A percentile compares a stretch with the other conserved stretches of the same genome.
Evolutionary conservation across 208 protist species (phyloP).

Genomic region (Leishmania lainsoni): DNA sequence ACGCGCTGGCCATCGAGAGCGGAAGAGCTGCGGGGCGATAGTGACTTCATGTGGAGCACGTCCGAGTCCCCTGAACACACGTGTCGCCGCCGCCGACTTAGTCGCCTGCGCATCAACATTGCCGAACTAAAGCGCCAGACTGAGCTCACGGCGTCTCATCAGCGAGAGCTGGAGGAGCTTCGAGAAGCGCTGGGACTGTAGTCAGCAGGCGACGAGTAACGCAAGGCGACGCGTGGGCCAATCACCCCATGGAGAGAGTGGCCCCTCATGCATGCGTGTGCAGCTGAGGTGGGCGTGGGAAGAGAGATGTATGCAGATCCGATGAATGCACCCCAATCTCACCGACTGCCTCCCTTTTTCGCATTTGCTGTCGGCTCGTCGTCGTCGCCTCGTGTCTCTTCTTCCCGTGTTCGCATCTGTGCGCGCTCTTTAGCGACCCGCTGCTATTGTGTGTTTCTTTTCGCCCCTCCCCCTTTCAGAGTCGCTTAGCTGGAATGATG

Average conservation of each 20-base stretch:
- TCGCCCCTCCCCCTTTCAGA: not conserved
- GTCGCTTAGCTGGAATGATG: not conserved
- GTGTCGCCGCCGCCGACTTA: conserved; percentile 51
- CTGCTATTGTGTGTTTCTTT: not conserved
- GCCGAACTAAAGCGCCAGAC: conserved; percentile 30
- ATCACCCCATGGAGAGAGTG: not conserved
- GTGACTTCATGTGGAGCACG: conserved; percentile 35
- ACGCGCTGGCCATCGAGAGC: conserved; percentile 51
- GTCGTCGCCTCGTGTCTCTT: not conserved
- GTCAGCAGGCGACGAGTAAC: not conserved
- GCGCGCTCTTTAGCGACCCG: not conserved
- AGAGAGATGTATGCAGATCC: not conserved
- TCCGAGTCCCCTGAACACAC: conserved; percentile 15
- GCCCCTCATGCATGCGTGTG: not conserved
- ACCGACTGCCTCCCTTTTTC: not conserved
- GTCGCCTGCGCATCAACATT: conserved; percentile 48
- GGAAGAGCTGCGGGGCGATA: conserved; percentile 12
- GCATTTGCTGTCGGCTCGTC: not conserved
- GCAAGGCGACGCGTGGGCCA: not conserved
- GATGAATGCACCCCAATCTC: not conserved
- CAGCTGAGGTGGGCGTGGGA: not conserved
- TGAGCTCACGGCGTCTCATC: conserved; percentile 34
- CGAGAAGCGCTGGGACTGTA: conserved; percentile 55
- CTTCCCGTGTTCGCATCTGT: not conserved
- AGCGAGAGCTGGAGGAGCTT: conserved; percentile 40